Evolutionary conservation across 2,329 filamentous ascomycete species (phyloP).

Genomic region (Hypoxylon sp.): DNA sequence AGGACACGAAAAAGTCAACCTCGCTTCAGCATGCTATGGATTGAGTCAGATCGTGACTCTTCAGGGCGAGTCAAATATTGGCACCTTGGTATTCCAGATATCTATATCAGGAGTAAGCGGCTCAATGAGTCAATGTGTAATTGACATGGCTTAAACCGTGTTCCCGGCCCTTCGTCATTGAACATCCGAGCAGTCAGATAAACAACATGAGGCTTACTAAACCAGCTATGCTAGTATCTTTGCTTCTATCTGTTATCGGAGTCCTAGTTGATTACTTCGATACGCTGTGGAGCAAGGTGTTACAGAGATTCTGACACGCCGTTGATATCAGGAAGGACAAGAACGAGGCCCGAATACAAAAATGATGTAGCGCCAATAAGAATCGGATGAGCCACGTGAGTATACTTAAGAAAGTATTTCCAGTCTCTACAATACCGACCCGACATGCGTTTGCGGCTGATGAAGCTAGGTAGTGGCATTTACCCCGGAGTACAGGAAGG

Average conservation of each 20-base stretch:
- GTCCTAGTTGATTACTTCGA: too few relatives aligned
- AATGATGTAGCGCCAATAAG: background rate
- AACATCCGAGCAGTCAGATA: background rate
- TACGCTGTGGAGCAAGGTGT: too few relatives aligned
- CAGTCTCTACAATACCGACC: background rate
- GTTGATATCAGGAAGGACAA: background rate
- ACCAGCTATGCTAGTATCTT: background rate
- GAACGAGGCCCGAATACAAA: background rate
- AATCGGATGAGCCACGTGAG: background rate
- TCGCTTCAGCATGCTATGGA: background rate
- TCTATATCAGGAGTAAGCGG: background rate
- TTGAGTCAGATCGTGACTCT: background rate
- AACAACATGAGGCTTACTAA: background rate
- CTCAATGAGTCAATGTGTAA: background rate
- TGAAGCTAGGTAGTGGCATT: background rate
- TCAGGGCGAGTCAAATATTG: background rate
- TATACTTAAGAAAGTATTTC: slow-evolving; percentile 13
- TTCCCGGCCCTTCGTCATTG: background rate
- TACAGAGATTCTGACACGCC: too few relatives aligned
- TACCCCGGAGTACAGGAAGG: background rate
- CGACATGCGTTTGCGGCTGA: background rate
- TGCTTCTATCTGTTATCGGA: too few relatives aligned
- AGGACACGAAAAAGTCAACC: background rate
- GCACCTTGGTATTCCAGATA: background rate
- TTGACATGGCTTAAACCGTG: background rate